Evolutionary conservation across 75 land plant species (phyloP).

Genomic region (Pinus tabuliformis): DNA sequence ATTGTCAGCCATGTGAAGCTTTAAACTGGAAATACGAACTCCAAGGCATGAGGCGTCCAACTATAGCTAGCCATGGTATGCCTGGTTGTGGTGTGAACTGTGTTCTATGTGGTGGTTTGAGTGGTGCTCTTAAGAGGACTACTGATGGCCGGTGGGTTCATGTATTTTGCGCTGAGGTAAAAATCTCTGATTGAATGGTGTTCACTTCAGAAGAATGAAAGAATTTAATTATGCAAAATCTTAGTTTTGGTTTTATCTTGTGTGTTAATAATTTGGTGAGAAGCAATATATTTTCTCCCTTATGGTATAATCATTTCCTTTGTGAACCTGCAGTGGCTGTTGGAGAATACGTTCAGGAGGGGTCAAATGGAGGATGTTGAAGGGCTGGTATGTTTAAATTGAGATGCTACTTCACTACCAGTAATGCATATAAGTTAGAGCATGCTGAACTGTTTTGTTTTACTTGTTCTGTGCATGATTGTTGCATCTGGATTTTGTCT

Average conservation of each 20-base stretch:
- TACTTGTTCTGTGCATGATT: background rate
- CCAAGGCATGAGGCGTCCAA: slow-evolving; percentile 29
- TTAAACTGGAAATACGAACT: slow-evolving; percentile 20
- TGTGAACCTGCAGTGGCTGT: slow-evolving; percentile 60
- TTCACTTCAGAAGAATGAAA: background rate
- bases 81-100: slow-evolving; percentile 50
- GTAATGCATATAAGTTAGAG: background rate
- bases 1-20: slow-evolving; percentile 86
- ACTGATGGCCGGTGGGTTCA: slow-evolving; percentile 86
- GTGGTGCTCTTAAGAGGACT: slow-evolving; percentile 83
- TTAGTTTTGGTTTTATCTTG: background rate
- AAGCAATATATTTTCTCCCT: background rate
- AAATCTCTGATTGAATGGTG: too few relatives aligned
- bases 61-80: slow-evolving; percentile 33
- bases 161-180: slow-evolving; percentile 95
- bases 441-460: too few relatives aligned
- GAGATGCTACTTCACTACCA: background rate
- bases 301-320: background rate
- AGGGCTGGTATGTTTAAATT: slow-evolving; percentile 73
- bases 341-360: slow-evolving; percentile 62
- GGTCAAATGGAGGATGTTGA: slow-evolving; percentile 61
- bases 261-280: background rate
- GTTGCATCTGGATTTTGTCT: background rate
- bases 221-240: background rate
- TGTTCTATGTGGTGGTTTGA: slow-evolving; percentile 69